Evolutionary conservation across 2,329 filamentous ascomycete genomes (phyloP), one percentile per base, ranked within the genome.

Genomic region (Talaromyces sp.): DNA sequence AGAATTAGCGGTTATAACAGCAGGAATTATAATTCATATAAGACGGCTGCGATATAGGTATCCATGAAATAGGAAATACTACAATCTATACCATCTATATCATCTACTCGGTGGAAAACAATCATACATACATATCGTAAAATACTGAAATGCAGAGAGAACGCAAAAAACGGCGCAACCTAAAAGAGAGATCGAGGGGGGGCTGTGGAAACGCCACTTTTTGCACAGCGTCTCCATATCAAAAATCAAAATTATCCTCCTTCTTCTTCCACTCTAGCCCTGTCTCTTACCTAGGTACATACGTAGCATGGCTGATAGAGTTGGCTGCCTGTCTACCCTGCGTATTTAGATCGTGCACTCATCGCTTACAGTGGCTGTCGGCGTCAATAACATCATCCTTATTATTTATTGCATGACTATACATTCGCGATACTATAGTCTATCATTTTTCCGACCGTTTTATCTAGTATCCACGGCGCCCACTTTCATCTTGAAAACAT

Each of bases 11-110:
- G 36, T 59, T 27, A 43, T 59, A 59, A 31, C n/a, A 45, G 36
- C 56, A 38, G 56, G 56, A 43, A 31, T 29, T 59, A 59, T 59
- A 43, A 40, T 17, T 17, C 36, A n/a, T 43, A 59, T 45, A 59
- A 59, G 36, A 59, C 56, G 13, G 54, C 54, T 40, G 8, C 31
- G 40, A 58, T 43, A 19, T 43, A 6, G 25, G 17, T 11, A 49
- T 17, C 49, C 53, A 36, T 22, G 53, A 31, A 36, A 56, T 6
- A 38, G 19, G 8, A 19, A 11, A 22, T 36, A 34, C 31, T 36
- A 34, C 31, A 53, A 54, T 54, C 51, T 34, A 54, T 29, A 54
- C n/a, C n/a, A n/a, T n/a, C n/a, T n/a, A n/a, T n/a, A n/a, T n/a
- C n/a, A n/a, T n/a, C n/a, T n/a, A n/a, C n/a, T n/a, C n/a, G n/a